Evolutionary conservation across 2,329 filamentous ascomycete species (phyloP).

Genomic region (Colletotrichum nymphaeae): DNA sequence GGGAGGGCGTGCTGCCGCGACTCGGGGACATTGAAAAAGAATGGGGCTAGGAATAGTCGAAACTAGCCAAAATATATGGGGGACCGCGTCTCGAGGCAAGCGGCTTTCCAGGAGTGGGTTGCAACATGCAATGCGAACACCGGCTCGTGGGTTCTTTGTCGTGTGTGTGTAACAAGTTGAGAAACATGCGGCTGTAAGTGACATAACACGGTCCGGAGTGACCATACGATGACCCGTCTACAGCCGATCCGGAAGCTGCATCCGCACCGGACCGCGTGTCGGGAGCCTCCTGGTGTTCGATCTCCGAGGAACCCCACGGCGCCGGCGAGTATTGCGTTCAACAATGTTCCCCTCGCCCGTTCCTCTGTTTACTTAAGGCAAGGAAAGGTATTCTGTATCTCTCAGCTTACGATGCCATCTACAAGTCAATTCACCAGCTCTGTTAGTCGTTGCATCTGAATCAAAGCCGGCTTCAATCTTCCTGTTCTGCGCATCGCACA

Average conservation of each 20-base stretch:
- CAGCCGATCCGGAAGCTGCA: not conserved
- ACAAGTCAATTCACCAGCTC: not conserved
- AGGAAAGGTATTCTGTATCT: not conserved
- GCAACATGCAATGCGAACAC: no score
- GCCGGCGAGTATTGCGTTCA: not conserved
- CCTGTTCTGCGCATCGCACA: not conserved
- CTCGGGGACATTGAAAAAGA: not conserved
- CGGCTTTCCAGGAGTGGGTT: no score
- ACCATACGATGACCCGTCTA: not conserved
- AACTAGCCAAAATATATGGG: no score
- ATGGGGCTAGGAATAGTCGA: not conserved
- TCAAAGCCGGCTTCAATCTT: not conserved
- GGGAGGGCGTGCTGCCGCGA: not conserved
- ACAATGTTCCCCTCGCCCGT: not conserved
- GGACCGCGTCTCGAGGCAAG: conserved; percentile 14
- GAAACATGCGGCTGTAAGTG: no score
- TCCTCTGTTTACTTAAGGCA: not conserved
- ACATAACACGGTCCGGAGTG: not conserved
- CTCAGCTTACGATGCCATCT: not conserved
- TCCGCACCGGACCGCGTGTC: not conserved
- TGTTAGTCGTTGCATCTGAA: no score
- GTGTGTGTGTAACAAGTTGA: not conserved
- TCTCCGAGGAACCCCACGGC: not conserved
- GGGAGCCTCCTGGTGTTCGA: not conserved
- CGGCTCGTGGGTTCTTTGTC: not conserved